Conservation (phyloP, 768 basidiomycete genomes). For the Calocybe cyanea region DNA sequence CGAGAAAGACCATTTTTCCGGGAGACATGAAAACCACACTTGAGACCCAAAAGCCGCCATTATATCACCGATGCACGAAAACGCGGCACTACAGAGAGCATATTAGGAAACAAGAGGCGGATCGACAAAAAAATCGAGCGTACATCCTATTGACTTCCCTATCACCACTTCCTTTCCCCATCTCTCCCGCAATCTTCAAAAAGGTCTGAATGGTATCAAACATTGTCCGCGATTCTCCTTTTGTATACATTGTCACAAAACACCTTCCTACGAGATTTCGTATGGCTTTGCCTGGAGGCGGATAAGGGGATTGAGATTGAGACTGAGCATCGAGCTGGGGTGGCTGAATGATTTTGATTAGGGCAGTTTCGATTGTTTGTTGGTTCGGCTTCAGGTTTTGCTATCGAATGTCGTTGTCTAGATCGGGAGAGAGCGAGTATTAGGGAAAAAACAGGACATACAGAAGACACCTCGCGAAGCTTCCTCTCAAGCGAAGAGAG, state of each 20-base stretch:
- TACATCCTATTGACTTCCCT: slow-evolving; percentile 68
- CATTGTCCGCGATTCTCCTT: slow-evolving; percentile 78
- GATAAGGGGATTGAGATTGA: slow-evolving; percentile 32
- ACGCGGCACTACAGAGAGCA: slow-evolving; percentile 56
- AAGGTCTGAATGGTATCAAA: slow-evolving; percentile 85
- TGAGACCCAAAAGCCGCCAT: slow-evolving; percentile 84
- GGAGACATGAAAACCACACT: slow-evolving; percentile 37
- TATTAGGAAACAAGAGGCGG: not conserved
- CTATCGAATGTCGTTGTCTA: slow-evolving; percentile 37
- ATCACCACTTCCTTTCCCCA: slow-evolving; percentile 53
- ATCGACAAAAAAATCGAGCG: slow-evolving; percentile 19
- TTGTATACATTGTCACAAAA: slow-evolving; percentile 65
- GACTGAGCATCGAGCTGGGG: slow-evolving; percentile 34
- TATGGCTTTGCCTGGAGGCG: slow-evolving; percentile 84
- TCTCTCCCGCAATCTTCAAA: slow-evolving; percentile 69
- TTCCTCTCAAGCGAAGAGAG: slow-evolving; percentile 62
- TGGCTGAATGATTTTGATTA: slow-evolving; percentile 67
- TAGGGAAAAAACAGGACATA: slow-evolving; percentile 31
- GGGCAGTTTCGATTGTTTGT: slow-evolving; percentile 51
- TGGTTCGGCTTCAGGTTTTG: slow-evolving; percentile 65
- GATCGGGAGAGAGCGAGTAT: not conserved
- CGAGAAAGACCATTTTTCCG: no score
- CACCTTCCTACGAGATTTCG: slow-evolving; percentile 79
- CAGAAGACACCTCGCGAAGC: slow-evolving; percentile 45
- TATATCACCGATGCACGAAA: slow-evolving; percentile 84